These are phyloP conservation scores for Huntiella abstrusa DNA, from an alignment of 2,329 filamentous ascomycete species.

Conservation along the genomic window DNA sequence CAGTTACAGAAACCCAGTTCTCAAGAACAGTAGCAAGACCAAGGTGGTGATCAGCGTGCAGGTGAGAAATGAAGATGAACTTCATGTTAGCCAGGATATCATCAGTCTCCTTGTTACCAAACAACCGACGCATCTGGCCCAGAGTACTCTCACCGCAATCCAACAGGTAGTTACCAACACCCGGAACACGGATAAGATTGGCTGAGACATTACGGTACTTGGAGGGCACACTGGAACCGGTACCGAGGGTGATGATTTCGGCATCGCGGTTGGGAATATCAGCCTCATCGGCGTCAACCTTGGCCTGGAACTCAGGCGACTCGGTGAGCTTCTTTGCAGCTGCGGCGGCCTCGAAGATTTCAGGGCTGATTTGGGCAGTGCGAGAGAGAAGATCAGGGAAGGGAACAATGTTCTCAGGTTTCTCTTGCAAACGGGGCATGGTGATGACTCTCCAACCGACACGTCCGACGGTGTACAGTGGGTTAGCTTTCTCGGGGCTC, in stretches of 20 bases:
- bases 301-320: slow-evolving; percentile 27
- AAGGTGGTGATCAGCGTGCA: slow-evolving; percentile 92
- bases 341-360: slow-evolving; percentile 34
- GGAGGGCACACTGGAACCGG: slow-evolving; percentile 74
- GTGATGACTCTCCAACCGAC: slow-evolving; percentile 27
- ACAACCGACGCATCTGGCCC: slow-evolving; percentile 65
- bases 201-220: slow-evolving; percentile 92
- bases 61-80: slow-evolving; percentile 80
- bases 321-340: slow-evolving; percentile 24
- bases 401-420: slow-evolving; percentile 27
- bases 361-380: slow-evolving; percentile 19
- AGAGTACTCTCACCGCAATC: slow-evolving; percentile 88
- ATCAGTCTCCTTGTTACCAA: slow-evolving; percentile 41
- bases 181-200: slow-evolving; percentile 68
- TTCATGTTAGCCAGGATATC: slow-evolving; percentile 62
- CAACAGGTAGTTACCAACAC: slow-evolving; percentile 70
- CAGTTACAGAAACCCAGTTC: slow-evolving; percentile 50
- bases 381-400: slow-evolving; percentile 29
- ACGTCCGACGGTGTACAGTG: slow-evolving; percentile 22
- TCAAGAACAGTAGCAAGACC: slow-evolving; percentile 66
- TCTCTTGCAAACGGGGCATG: slow-evolving; percentile 27
- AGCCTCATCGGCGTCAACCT: slow-evolving; percentile 33
- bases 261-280: slow-evolving; percentile 55
- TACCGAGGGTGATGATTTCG: slow-evolving; percentile 75
- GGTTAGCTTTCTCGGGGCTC: neutral